Percentiles rank a stretch among this genome's conserved stretches.
Conservation (phyloP, 345 rosid genomes). For the Euphorbia pulcherrima region DNA sequence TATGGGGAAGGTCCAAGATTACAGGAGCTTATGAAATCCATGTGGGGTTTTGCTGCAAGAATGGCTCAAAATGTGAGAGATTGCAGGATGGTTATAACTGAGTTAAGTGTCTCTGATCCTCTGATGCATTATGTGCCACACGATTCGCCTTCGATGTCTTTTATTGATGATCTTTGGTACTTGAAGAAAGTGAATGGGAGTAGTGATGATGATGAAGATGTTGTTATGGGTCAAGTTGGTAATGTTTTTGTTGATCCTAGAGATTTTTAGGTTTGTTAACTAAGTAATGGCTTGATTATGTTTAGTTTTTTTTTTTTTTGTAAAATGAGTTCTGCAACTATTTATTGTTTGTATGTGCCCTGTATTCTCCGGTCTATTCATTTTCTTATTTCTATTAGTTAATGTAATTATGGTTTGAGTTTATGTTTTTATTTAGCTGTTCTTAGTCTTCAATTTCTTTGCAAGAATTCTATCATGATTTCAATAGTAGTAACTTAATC, state of each 20-base stretch:
- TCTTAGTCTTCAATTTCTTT: too few species aligned
- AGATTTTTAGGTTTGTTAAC: slow-evolving; percentile 33
- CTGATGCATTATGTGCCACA: slow-evolving; percentile 31
- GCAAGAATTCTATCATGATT: too few species aligned
- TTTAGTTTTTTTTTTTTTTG: neutral
- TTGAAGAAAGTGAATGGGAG: slow-evolving; percentile 36
- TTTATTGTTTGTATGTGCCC: neutral
- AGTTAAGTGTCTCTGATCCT: slow-evolving; percentile 49
- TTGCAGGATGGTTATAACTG: slow-evolving; percentile 38
- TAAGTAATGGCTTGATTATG: neutral
- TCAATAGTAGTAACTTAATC: too few species aligned
- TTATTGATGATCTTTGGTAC: slow-evolving; percentile 50
- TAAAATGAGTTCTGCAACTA: neutral
- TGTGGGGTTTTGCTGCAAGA: slow-evolving; percentile 39
- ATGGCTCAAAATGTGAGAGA: slow-evolving; percentile 37
- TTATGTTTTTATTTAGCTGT: too few species aligned
- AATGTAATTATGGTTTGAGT: neutral
- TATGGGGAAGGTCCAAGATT: slow-evolving; percentile 50
- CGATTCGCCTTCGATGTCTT: slow-evolving; percentile 26
- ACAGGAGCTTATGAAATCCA: slow-evolving; percentile 38
- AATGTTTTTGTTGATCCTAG: slow-evolving; percentile 62
- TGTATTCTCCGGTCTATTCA: too few species aligned
- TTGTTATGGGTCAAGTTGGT: slow-evolving; percentile 27
- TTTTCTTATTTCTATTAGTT: neutral
- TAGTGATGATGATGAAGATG: slow-evolving; percentile 13